Conservation (phyloP, 2,329 filamentous ascomycete genomes). For the Pseudocercospora ulei region DNA sequence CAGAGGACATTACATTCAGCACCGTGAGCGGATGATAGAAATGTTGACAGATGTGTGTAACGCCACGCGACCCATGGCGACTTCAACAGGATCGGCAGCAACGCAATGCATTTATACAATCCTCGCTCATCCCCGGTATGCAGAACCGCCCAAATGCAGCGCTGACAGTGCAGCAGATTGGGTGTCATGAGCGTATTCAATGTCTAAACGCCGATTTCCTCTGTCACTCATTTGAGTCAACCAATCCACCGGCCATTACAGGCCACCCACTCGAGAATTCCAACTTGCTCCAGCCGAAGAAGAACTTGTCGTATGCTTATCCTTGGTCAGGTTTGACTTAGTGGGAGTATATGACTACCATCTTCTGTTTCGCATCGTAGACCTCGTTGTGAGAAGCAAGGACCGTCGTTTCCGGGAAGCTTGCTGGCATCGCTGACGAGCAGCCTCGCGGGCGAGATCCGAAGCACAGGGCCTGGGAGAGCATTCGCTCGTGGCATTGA, state of each 20-base stretch:
- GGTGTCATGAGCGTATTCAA: constrained; percentile 1
- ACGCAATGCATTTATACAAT: neutral
- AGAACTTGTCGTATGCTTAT: constrained; percentile 23
- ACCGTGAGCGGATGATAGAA: constrained; percentile 22
- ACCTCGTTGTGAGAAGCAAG: too few species aligned
- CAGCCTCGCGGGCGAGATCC: constrained; percentile 38
- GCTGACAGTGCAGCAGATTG: constrained; percentile 1
- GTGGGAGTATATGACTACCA: constrained; percentile 54
- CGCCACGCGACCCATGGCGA: neutral
- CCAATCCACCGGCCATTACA: constrained; percentile 13
- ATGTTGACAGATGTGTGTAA: neutral
- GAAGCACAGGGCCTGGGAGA: constrained; percentile 19
- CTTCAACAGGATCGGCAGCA: constrained; percentile 4
- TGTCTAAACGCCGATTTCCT: neutral
- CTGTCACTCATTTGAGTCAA: neutral
- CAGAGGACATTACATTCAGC: constrained; percentile 28
- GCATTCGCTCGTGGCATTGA: neutral
- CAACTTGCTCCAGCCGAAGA: constrained; percentile 26
- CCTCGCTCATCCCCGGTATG: neutral
- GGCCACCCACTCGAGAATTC: constrained; percentile 24
- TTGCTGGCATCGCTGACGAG: constrained; percentile 47
- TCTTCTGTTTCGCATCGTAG: constrained; percentile 39
- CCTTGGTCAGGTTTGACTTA: constrained; percentile 35
- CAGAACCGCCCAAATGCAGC: neutral
- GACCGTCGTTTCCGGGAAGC: constrained; percentile 47